Evolutionary conservation across 2,329 filamentous ascomycete genomes (phyloP).

Genomic region (Phialophora expanda): DNA sequence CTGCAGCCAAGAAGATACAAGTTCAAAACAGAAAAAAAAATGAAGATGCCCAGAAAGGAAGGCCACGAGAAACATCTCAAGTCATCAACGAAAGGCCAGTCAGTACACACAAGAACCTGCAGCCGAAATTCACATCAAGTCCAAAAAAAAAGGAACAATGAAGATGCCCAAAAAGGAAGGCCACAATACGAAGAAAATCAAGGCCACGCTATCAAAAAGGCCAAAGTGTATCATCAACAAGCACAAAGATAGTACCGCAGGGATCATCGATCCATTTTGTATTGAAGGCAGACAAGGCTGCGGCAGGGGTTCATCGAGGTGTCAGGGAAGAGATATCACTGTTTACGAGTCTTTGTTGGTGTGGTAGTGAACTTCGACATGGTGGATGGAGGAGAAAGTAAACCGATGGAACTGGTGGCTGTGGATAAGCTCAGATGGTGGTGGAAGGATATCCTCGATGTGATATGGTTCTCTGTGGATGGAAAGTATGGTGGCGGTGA

Average conservation of each 20-base stretch:
- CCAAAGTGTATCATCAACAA: slow-evolving; percentile 3
- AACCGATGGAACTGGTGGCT: no score
- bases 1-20: not conserved
- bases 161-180: not conserved
- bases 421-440: not conserved
- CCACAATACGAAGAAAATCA: slow-evolving; percentile 9
- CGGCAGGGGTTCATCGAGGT: no score
- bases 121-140: not conserved
- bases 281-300: not conserved
- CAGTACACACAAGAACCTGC: slow-evolving; percentile 9
- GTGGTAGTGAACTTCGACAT: no score
- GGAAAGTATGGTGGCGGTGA: not conserved
- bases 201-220: slow-evolving; percentile 9
- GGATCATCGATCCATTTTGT: not conserved
- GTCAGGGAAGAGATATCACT: no score
- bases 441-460: not conserved
- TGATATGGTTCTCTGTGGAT: not conserved
- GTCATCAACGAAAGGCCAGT: not conserved
- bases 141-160: not conserved
- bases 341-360: no score
- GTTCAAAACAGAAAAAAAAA: not conserved
- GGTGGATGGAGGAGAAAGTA: no score
- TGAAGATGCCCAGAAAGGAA: slow-evolving; percentile 1
- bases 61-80: not conserved
- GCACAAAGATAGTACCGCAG: slow-evolving; percentile 2